Conservation (phyloP, 1,139 yeast genomes). For the Kodamaea derodonti region DNA sequence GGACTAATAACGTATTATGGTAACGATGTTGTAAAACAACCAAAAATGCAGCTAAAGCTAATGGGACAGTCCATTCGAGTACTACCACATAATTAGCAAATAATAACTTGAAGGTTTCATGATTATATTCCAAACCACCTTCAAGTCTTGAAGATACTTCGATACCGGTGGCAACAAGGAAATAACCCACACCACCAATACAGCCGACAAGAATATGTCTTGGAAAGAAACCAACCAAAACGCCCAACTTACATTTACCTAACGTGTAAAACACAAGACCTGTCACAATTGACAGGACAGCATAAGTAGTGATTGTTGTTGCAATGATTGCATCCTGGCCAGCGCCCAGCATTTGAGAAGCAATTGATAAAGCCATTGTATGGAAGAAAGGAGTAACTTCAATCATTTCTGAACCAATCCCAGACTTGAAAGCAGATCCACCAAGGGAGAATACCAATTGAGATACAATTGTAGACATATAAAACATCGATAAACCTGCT, state of each 20-base stretch:
- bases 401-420: slow-evolving; percentile 96
- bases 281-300: slow-evolving; percentile 77
- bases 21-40: slow-evolving; percentile 58
- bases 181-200: slow-evolving; percentile 97
- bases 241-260: slow-evolving; percentile 79
- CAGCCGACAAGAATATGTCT: slow-evolving; percentile 94
- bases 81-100: slow-evolving; percentile 38
- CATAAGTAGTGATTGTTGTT: slow-evolving; percentile 84
- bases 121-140: slow-evolving; percentile 66
- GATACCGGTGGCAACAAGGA: slow-evolving; percentile 81
- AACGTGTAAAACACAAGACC: slow-evolving; percentile 74
- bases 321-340: slow-evolving; percentile 64
- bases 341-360: slow-evolving; percentile 49
- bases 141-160: slow-evolving; percentile 82
- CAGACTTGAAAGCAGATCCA: slow-evolving; percentile 83
- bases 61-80: slow-evolving; percentile 72
- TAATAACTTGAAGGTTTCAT: slow-evolving; percentile 50
- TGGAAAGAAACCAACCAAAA: slow-evolving; percentile 91
- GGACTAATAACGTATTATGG: slow-evolving; percentile 77
- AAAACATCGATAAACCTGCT: slow-evolving; percentile 89
- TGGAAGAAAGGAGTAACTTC: slow-evolving; percentile 98
- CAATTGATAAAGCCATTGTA: slow-evolving; percentile 79
- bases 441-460: slow-evolving; percentile 88
- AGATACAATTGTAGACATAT: slow-evolving; percentile 81
- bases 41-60: slow-evolving; percentile 56